Evolutionary conservation across 1,284 basidiomycete genomes (phyloP).

Genomic region (Pseudozyma thailandica): DNA sequence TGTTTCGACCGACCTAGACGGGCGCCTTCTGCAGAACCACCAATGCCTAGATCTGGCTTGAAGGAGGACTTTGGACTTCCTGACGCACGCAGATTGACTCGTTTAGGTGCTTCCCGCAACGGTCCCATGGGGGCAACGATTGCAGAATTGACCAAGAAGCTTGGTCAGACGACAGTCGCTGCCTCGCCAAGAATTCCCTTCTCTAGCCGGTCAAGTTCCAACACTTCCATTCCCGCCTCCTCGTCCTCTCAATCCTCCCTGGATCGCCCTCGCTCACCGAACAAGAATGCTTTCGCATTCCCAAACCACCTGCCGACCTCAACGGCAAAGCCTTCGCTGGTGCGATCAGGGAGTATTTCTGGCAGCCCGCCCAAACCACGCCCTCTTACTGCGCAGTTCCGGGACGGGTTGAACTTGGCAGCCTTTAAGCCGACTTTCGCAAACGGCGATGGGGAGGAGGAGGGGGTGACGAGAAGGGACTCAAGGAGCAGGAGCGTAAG

Average conservation of each 20-base stretch:
- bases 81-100: constrained; percentile 21
- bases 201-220: constrained; percentile 11
- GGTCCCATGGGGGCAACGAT: constrained; percentile 56
- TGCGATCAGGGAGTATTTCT: constrained; percentile 28
- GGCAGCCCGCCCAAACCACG: constrained; percentile 50
- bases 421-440: constrained; percentile 44
- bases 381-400: constrained; percentile 53
- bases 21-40: background rate
- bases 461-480: constrained; percentile 19
- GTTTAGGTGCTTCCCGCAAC: constrained; percentile 10
- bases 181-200: constrained; percentile 12
- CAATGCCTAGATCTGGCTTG: background rate
- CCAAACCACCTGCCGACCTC: constrained; percentile 18
- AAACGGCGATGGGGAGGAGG: constrained; percentile 6
- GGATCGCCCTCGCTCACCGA: constrained; percentile 6
- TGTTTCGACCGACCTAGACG: constrained; percentile 48
- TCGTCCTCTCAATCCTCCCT: constrained; percentile 5
- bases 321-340: constrained; percentile 13
- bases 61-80: background rate
- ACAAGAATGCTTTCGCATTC: constrained; percentile 11
- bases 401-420: constrained; percentile 45
- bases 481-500: constrained; percentile 54
- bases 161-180: constrained; percentile 25
- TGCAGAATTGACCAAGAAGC: constrained; percentile 52
- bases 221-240: constrained; percentile 4